Evolutionary conservation across 139 green algal genomes (phyloP), one percentile per base, ranked within the genome.

Genomic region (Picochlorum sp.): DNA sequence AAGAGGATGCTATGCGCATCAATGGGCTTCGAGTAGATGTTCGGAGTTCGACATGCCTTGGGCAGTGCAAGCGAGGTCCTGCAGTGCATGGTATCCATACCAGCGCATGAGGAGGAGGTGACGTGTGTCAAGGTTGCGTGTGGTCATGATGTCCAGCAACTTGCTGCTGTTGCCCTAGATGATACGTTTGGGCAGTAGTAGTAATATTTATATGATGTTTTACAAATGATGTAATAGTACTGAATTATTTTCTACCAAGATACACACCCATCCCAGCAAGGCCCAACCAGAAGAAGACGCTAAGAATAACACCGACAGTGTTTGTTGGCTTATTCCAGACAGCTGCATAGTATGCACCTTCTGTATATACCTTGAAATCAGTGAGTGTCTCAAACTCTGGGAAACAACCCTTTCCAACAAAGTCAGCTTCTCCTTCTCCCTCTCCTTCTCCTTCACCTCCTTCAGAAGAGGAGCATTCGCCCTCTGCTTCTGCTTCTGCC

Each of bases 211-310:
- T n/a, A 20, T 54, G 15, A 10, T 54, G 0, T 50, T 0, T 50
- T 50, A 51, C 16, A 30, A 30, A 30, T 30, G 28, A 30, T 30
- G 28, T 30, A 30, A 30, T 55, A 23, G 9, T 18, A 55, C 8
- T 55, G n/a, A 10, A 55, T 26, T 20, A 59, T 20, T 30, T 65
- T 57, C 23, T 65, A 28, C 58, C 58, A 6, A 52, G 44, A 6
- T 51, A 57, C 0, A 65, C 20, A 7, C 58, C 58, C 23, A 65
- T 65, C 5, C 21, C n/a, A 30, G 20, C 58, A 18, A 65, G 15
- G 57, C 21, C 58, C n/a, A 65, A 0, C 58, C 58, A 65, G 21
- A 65, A 65, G 18, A 65, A 65, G 16, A 65, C 58, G 26, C 41
- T 57, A 15, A 65, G 20, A 52, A 55, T 55, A 1, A 65, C 28